Base-by-base conservation (phyloP, 768 basidiomycete species). In the Calocera cornea region DNA sequence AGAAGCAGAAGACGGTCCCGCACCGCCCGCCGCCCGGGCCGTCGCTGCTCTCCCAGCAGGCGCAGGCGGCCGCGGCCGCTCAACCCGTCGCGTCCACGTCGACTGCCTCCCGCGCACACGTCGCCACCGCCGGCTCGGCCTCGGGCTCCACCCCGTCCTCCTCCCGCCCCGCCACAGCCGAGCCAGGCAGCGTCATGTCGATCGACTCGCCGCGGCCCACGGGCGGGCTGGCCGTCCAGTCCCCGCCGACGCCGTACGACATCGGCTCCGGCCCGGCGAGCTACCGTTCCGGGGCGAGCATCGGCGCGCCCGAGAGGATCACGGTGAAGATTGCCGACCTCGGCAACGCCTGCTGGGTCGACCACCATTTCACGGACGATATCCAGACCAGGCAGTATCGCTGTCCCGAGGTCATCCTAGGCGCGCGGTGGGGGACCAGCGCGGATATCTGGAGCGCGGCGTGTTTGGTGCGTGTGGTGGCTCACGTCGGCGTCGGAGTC, bases 271-370 rank as follows among this genome's bases (percentile, higher is more conserved):
- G 69, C 36, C 66, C 75, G 34, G 74, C 75, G 69, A 72, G 74
- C 68, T 75, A 75, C 71, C 44, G 44, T 75, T 76, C 8, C 44
- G 24, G 19, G 24, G 44, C 19, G 16, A 47, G 44, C 68, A 72
- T 74, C 0, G 72, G 71, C 11, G 69, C 71, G 22, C 70, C 76
- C 73, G 86, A 90, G 74, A 85, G 85, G 75, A 97, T 98, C 69
- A 97, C 94, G 5, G 97, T 99, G 65, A 97, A 98, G 83, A 98
- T 99, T 74, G 97, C 95, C 34, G 97, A 99, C 83, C 78, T 99
- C 65, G 97, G 97, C 8, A 98, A 98, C 76, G 81, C 81, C n/a
- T 78, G 78, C 69, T 82, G 80, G 79, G 85, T 85, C 34, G 90
- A 95, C 73, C 91, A 97, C 71, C 97, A 98, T 75, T 99, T 98